phyloP scores from a whole-genome alignment of 192 early-diverging fungal genomes.

The Podila verticillata region DNA sequence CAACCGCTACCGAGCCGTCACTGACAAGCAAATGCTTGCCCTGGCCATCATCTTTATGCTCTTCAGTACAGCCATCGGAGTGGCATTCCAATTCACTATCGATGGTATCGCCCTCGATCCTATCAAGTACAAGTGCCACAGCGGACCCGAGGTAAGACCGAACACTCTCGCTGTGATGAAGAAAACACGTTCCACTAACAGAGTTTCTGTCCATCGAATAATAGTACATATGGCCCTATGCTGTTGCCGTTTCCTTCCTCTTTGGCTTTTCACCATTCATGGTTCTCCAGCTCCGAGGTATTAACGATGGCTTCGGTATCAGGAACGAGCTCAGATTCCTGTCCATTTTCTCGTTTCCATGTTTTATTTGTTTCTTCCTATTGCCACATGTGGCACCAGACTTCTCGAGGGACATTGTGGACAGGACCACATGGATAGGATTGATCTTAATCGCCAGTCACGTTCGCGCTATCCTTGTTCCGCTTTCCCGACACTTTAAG shows the following conservation, averaged over 20 bases:
- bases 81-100: conserved; percentile 1
- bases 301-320: conserved; percentile 67
- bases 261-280: conserved; percentile 59
- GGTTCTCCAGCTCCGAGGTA: conserved; percentile 53
- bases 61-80: conserved; percentile 2
- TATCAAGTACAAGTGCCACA: conserved; percentile 10
- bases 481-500: conserved; percentile 28
- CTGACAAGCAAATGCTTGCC: conserved; percentile 30
- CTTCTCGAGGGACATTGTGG: conserved; percentile 6
- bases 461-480: conserved; percentile 21
- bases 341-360: conserved; percentile 52
- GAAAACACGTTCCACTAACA: background rate
- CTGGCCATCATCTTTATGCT: conserved; percentile 11
- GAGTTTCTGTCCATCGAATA: background rate
- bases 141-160: conserved; percentile 19
- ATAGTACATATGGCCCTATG: conserved; percentile 25
- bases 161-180: background rate
- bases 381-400: conserved; percentile 32
- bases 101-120: conserved; percentile 2
- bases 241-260: conserved; percentile 41
- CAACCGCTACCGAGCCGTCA: conserved; percentile 28
- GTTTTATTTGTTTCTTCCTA: conserved; percentile 51
- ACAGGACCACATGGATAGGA: conserved; percentile 29
- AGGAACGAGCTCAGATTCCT: conserved; percentile 64
- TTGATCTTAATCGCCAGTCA: conserved; percentile 20